phyloP scores from a whole-genome alignment of 371 early-diverging fungal genomes.

The Lichtheimia ramosa region DNA sequence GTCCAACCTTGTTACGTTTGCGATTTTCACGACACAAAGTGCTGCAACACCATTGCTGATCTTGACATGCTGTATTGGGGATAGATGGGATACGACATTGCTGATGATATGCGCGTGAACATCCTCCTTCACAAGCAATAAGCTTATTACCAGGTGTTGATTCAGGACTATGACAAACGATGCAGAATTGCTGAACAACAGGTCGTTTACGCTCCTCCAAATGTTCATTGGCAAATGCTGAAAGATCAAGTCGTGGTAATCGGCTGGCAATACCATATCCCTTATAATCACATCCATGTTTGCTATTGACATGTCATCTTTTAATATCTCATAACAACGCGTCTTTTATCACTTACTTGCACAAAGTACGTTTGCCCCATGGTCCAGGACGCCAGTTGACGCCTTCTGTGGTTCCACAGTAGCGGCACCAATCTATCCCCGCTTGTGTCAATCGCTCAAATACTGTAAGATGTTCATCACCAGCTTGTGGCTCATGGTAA shows the following conservation, averaged over 20 bases:
- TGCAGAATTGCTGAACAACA: constrained; percentile 37
- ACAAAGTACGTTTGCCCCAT: constrained; percentile 77
- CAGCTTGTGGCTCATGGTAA: not conserved
- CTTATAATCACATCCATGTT: constrained; percentile 47
- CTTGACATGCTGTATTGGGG: not conserved
- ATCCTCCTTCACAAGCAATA: constrained; percentile 33
- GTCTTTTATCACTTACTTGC: constrained; percentile 54
- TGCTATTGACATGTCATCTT: constrained; percentile 15
- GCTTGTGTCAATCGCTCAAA: constrained; percentile 44
- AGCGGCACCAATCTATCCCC: constrained; percentile 71
- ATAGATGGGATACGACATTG: constrained; percentile 12
- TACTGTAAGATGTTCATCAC: constrained; percentile 14
- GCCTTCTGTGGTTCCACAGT: constrained; percentile 75
- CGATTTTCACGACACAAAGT: constrained; percentile 24
- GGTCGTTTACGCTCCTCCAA: constrained; percentile 34
- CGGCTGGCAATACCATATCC: constrained; percentile 42
- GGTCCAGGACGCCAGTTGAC: constrained; percentile 80
- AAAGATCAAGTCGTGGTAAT: constrained; percentile 35
- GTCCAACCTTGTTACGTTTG: constrained; percentile 20
- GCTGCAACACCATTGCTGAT: constrained; percentile 25
- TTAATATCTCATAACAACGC: not conserved
- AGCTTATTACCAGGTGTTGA: constrained; percentile 14
- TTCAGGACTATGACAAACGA: constrained; percentile 28
- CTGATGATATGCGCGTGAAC: constrained; percentile 36
- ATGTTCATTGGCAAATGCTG: constrained; percentile 28